Evolutionary conservation across 2,329 filamentous ascomycete species (phyloP), one percentile per base, ranked within the genome.

Genomic region (Tolypocladium amazonense): DNA sequence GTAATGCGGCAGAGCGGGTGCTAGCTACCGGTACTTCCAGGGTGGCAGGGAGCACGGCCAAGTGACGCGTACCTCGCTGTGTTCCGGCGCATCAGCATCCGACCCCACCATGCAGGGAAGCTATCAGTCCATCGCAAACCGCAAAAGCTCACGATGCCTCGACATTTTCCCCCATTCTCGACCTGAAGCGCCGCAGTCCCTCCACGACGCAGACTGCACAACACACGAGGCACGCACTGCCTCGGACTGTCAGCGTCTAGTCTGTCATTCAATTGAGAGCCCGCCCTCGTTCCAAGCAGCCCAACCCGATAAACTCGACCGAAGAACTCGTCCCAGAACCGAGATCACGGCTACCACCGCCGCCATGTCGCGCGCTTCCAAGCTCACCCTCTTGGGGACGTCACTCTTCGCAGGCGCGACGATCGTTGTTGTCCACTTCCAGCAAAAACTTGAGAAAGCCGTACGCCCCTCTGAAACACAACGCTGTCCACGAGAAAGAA

Each of bases 321-420:
- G 39, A 43, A 20, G 7, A 23, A 45, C 8, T 23, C n/a, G 41
- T 23, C 41, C 14, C 41, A 14, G n/a, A 23, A 14, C 11, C 7
- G n/a, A 47, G 45, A 18, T n/a, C n/a, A 47, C 39, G n/a, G n/a
- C n/a, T 20, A 47, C 43, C 20, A 23, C 43, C 8, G 14, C 33
- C 35, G 43, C 60, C 62, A 99, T 99, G 94, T 99, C 94, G 60
- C 88, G 86, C 68, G 88, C 91, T 61, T 92, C 94, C 23, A 96
- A 96, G 71, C 74, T 94, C 65, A 97, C 94, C 18, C 80, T 99
- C 33, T 80, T 86, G 57, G 84, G 83, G 53, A 96, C 92, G 0
- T 88, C 89, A 39, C 76, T 90, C 64, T 87, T 90, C 67, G 88
- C 93, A 33, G 81, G 85, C 58, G 80, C 83, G 64, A 95, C 92